These are phyloP conservation scores for Leccinum subgranulosum DNA, from an alignment of 768 basidiomycete species.

Conservation along the genomic window DNA sequence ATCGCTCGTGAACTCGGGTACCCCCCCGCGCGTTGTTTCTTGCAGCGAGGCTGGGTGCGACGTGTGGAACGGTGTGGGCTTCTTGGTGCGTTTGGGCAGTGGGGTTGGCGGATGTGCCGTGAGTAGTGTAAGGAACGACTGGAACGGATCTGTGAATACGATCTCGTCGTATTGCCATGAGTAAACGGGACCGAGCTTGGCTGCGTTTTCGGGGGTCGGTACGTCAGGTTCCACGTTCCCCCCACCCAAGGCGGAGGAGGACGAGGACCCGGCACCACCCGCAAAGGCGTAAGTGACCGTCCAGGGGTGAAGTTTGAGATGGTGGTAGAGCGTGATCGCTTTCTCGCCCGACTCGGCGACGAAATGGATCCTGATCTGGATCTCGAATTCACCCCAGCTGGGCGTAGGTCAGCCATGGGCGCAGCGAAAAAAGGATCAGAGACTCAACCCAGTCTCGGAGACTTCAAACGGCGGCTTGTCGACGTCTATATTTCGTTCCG, in stretches of 20 bases:
- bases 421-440: not conserved
- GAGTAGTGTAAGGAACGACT: constrained; percentile 78
- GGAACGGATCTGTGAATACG: constrained; percentile 92
- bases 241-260: not conserved
- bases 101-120: constrained; percentile 81
- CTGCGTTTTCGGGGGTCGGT: constrained; percentile 62
- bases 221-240: constrained; percentile 47
- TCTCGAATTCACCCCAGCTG: constrained; percentile 98
- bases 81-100: constrained; percentile 57
- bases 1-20: constrained; percentile 78
- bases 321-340: constrained; percentile 81
- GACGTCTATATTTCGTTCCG: constrained; percentile 49
- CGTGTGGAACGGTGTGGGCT: constrained; percentile 69
- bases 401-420: not conserved
- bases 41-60: constrained; percentile 60
- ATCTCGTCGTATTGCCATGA: constrained; percentile 99
- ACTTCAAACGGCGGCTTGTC: constrained; percentile 95
- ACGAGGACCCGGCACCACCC: not conserved
- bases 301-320: constrained; percentile 96
- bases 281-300: constrained; percentile 36
- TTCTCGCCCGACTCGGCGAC: constrained; percentile 89
- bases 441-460: constrained; percentile 84
- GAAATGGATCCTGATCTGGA: constrained; percentile 89
- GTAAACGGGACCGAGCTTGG: constrained; percentile 76
- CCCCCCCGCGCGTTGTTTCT: constrained; percentile 56